Base-by-base conservation (phyloP, 108 stramenopile species). In the Schizochytrium sp. region DNA sequence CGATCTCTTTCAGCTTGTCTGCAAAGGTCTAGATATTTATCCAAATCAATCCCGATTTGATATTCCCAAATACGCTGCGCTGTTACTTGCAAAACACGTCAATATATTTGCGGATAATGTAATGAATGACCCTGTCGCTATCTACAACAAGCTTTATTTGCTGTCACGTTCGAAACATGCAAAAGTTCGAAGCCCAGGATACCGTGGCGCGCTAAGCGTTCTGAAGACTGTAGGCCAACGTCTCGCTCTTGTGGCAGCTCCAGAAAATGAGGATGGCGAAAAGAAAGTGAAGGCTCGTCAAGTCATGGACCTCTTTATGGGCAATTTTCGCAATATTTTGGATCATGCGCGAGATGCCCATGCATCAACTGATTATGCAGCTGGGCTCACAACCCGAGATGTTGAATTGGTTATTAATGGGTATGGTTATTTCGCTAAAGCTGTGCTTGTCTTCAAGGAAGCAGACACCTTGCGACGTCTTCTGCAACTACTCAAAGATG, bases 321-420 rank as follows among this genome's bases (percentile, higher is more conserved):
- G 47, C 15, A 55, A 47, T 53, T 83, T 83, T 55, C 47, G 76
- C 17, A 3, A 56, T 5, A 83, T 55, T 2, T 53, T 83, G 4
- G 76, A 83, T 5, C 50, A 55, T n/a, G 76, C 76, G 17, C 47
- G 53, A 1, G 10, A 55, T 10, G 53, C 76, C 38, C 47, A 53
- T 53, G 72, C 19, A 72, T 1, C 40, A 38, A 38, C 64, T 44
- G 40, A 38, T 2, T 47, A 83, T 40, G 47, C 76, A 10, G 15
- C 19, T n/a, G 47, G 1, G 53, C 76, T 83, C 50, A 83, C 76
- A 17, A 83, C 49, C 28, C 76, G 76, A 0, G 76, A 83, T 53
- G 76, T 83, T 5, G 76, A 83, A 53, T 53, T 83, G 28, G 76
- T 83, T 53, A 83, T 83, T 2, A 83, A 83, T 28, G 76, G 76